A percentile compares a stretch with the other conserved stretches of the same genome.
These are phyloP conservation scores for Colletotrichum karsti DNA, from an alignment of 2,329 filamentous ascomycete genomes.

Conservation along the genomic window DNA sequence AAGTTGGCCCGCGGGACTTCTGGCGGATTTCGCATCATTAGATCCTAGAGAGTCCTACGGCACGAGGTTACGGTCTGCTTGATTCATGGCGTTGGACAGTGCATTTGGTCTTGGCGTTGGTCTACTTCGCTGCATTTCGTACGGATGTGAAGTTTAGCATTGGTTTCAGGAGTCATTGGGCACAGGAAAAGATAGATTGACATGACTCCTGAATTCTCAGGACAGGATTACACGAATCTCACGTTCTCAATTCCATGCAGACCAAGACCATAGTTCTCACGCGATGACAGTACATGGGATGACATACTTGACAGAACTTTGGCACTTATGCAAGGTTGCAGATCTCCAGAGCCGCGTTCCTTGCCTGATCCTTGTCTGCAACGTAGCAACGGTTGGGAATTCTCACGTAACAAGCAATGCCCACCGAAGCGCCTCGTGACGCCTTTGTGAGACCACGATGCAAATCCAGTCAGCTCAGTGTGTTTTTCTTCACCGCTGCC, in stretches of 20 bases:
- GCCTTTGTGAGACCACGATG: neutral
- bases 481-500: neutral
- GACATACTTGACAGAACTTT: neutral
- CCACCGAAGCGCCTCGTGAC: neutral
- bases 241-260: neutral
- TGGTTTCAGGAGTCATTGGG: neutral
- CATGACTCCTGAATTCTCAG: neutral
- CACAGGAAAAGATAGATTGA: neutral
- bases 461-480: neutral
- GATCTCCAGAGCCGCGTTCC: neutral
- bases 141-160: neutral
- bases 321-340: neutral
- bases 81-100: neutral
- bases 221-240: neutral
- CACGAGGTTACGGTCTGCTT: neutral
- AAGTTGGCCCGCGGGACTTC: conserved; percentile 13
- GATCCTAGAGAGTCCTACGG: neutral
- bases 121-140: neutral
- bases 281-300: neutral
- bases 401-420: neutral
- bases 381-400: neutral
- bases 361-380: neutral
- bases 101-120: neutral
- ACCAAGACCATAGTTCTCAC: neutral
- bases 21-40: neutral